Conservation (phyloP, 163 green algal genomes). For the Trebouxia gelatinosa region DNA sequence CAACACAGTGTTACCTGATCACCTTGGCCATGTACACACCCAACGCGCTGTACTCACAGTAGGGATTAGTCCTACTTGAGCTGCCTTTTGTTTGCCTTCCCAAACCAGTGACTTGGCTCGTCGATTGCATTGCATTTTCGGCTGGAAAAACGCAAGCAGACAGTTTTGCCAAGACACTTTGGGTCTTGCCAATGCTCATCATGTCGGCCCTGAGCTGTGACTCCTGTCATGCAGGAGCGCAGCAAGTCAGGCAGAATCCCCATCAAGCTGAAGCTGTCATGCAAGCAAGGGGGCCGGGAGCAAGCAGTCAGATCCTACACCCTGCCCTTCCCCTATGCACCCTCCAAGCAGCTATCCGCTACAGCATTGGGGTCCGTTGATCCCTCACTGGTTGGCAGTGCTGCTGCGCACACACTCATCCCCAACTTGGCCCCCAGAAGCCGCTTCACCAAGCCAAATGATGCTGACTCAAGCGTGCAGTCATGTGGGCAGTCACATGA, state of each 20-base stretch:
- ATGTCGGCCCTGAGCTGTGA: neutral
- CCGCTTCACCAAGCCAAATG: conserved; percentile 1
- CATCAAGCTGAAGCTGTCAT: conserved; percentile 7
- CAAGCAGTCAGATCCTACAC: neutral
- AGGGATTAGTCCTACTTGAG: too few species aligned
- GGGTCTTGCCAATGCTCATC: neutral
- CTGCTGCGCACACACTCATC: conserved; percentile 16
- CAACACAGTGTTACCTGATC: neutral
- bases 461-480: neutral
- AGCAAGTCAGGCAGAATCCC: neutral
- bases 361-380: conserved; percentile 1
- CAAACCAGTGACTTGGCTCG: neutral
- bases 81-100: neutral
- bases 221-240: conserved; percentile 9
- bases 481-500: neutral
- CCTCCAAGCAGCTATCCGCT: neutral
- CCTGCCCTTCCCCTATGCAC: neutral
- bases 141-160: too few species aligned
- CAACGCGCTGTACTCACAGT: too few species aligned
- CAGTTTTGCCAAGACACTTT: too few species aligned
- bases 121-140: neutral
- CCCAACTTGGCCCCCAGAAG: conserved; percentile 16
- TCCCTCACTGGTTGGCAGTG: neutral
- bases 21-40: neutral
- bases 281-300: conserved; percentile 10